These are phyloP conservation scores for Dillenia suffruticosa DNA, from an alignment of 164 flowering plant genomes.

Conservation along the genomic window DNA sequence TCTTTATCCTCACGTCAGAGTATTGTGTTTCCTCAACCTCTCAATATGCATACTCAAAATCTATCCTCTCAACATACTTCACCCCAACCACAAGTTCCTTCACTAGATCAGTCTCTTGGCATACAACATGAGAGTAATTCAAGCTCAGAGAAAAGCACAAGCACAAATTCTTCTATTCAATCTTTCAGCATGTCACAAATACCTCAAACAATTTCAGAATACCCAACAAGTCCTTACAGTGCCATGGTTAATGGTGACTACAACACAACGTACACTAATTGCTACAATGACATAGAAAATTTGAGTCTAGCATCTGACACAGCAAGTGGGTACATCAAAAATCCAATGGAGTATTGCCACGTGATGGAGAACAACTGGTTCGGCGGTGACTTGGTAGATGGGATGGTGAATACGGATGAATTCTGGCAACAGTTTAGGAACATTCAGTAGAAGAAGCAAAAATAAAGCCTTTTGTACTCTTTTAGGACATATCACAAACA, in stretches of 20 bases:
- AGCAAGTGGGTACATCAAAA: slow-evolving; percentile 6
- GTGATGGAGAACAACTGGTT: slow-evolving; percentile 32
- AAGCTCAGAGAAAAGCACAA: slow-evolving; percentile 15
- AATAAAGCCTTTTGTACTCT: no score
- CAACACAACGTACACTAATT: slow-evolving; percentile 12
- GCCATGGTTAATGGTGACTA: slow-evolving; percentile 8
- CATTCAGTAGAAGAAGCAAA: slow-evolving; percentile 5
- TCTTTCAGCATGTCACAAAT: slow-evolving; percentile 20
- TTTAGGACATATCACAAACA: no score
- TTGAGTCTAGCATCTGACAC: slow-evolving; percentile 25
- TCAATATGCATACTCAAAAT: background rate
- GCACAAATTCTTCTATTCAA: slow-evolving; percentile 22
- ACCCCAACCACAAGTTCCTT: slow-evolving; percentile 7
- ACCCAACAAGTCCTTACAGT: slow-evolving; percentile 18
- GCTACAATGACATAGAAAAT: slow-evolving; percentile 24
- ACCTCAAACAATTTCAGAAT: slow-evolving; percentile 23
- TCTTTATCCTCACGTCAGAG: slow-evolving; percentile 13
- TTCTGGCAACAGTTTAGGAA: slow-evolving; percentile 43
- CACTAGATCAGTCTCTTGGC: background rate
- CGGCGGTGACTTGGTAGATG: slow-evolving; percentile 24
- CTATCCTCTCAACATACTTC: slow-evolving; percentile 5
- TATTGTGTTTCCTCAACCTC: slow-evolving; percentile 12
- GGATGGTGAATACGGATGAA: slow-evolving; percentile 50
- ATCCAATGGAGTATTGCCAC: slow-evolving; percentile 16
- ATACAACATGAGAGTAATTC: slow-evolving; percentile 12